A percentile compares a stretch with the other conserved stretches of the same genome.
phyloP scores from a whole-genome alignment of 2,329 filamentous ascomycete species.

The Xenoacremonium recifei region DNA sequence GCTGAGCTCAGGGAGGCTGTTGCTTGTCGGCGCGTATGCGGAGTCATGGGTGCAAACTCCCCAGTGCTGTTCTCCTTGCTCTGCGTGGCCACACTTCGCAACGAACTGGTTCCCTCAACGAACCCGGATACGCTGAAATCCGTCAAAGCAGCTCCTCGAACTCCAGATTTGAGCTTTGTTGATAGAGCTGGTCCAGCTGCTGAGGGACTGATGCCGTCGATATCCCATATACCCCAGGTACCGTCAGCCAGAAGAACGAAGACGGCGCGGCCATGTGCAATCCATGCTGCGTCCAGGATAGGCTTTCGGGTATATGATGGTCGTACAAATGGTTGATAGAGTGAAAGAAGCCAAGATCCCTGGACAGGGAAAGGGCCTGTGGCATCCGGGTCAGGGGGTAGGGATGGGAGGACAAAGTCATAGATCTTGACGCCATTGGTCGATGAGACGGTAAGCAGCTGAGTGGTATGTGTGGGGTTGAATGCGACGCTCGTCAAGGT shows the following conservation, averaged over 20 bases:
- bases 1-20: slow-evolving; percentile 42
- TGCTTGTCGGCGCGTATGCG: slow-evolving; percentile 56
- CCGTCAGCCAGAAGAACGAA: slow-evolving; percentile 60
- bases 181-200: slow-evolving; percentile 42
- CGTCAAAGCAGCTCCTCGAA: slow-evolving; percentile 58
- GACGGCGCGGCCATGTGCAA: slow-evolving; percentile 58
- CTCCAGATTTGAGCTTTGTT: slow-evolving; percentile 49
- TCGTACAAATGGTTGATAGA: slow-evolving; percentile 57
- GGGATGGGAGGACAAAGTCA: slow-evolving; percentile 55
- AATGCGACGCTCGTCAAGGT: slow-evolving; percentile 58
- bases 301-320: slow-evolving; percentile 53
- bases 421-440: slow-evolving; percentile 60
- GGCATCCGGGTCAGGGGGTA: slow-evolving; percentile 50
- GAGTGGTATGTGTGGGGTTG: slow-evolving; percentile 57
- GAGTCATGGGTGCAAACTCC: slow-evolving; percentile 64
- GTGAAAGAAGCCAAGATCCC: slow-evolving; percentile 63
- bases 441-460: slow-evolving; percentile 56
- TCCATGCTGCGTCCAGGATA: slow-evolving; percentile 62
- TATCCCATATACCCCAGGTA: slow-evolving; percentile 68
- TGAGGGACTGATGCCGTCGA: slow-evolving; percentile 55
- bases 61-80: slow-evolving; percentile 37
- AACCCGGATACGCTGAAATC: slow-evolving; percentile 58
- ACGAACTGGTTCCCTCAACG: slow-evolving; percentile 57
- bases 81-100: slow-evolving; percentile 41
- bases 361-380: slow-evolving; percentile 53